Evolutionary conservation across 768 basidiomycete species (phyloP).

Genomic region (Agaricus blazei): DNA sequence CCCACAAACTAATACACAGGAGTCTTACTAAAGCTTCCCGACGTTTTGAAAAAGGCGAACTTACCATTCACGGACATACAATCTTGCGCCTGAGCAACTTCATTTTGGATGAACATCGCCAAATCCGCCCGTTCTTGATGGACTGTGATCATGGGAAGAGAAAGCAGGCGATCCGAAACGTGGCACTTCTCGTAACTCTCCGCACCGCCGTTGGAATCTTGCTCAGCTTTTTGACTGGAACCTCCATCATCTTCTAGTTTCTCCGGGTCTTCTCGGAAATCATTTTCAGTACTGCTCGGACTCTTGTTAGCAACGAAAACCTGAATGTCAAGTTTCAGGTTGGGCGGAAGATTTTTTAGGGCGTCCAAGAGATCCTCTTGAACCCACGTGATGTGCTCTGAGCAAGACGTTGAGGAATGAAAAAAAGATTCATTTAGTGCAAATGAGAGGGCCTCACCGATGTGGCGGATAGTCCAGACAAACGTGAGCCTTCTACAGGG

Average conservation of each 20-base stretch:
- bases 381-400: slow-evolving; percentile 43
- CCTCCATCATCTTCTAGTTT: slow-evolving; percentile 19
- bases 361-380: slow-evolving; percentile 29
- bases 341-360: slow-evolving; percentile 21
- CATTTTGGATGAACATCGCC: slow-evolving; percentile 26
- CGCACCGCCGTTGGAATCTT: slow-evolving; percentile 14
- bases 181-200: slow-evolving; percentile 21
- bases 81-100: slow-evolving; percentile 29
- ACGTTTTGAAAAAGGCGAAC: slow-evolving; percentile 10
- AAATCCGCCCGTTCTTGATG: slow-evolving; percentile 33
- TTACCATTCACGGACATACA: slow-evolving; percentile 44
- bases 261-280: slow-evolving; percentile 11
- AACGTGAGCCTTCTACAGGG: slow-evolving; percentile 30
- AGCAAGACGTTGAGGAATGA: background rate
- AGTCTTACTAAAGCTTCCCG: background rate
- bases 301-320: slow-evolving; percentile 33
- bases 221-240: background rate
- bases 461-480: slow-evolving; percentile 40
- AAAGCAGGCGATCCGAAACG: background rate
- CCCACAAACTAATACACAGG: slow-evolving; percentile 39
- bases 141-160: slow-evolving; percentile 13
- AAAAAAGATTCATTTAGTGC: background rate
- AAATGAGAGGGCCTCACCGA: slow-evolving; percentile 20
- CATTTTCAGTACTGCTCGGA: background rate
- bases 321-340: slow-evolving; percentile 30